phyloP scores from a whole-genome alignment of 2,329 filamentous ascomycete genomes.

The Colletotrichum agaves region DNA sequence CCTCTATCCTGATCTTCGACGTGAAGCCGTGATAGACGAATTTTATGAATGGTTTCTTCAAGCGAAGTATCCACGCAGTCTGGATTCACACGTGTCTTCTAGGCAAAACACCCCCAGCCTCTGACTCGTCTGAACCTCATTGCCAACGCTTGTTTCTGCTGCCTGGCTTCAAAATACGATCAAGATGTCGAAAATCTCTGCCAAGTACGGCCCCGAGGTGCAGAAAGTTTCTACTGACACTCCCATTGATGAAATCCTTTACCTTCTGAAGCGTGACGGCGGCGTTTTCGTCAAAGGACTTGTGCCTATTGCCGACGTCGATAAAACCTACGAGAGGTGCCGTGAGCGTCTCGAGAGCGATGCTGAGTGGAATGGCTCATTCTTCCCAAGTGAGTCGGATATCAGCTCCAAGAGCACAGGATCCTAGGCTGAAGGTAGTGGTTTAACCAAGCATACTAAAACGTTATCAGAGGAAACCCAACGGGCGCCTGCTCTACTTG shows the following conservation, averaged over 20 bases:
- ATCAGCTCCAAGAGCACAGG: no score
- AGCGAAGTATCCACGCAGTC: no score
- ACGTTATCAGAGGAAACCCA: constrained; percentile 21
- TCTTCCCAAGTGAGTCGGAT: constrained; percentile 23
- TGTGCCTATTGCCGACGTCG: constrained; percentile 11
- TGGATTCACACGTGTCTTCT: no score
- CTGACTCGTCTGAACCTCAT: background rate
- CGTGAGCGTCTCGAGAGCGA: constrained; percentile 29
- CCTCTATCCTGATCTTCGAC: no score
- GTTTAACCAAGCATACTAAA: background rate
- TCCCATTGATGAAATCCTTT: constrained; percentile 19
- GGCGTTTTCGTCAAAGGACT: constrained; percentile 26
- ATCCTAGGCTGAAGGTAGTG: no score
- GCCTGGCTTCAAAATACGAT: background rate
- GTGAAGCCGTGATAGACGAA: background rate
- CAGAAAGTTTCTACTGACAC: constrained; percentile 15
- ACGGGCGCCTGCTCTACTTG: constrained; percentile 26
- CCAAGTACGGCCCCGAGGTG: constrained; percentile 24
- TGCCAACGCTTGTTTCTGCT: background rate
- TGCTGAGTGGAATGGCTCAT: constrained; percentile 30
- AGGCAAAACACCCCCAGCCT: background rate
- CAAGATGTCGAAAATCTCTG: background rate
- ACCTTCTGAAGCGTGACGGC: constrained; percentile 30
- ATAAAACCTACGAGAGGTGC: constrained; percentile 19
- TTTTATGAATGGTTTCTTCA: no score